Evolutionary conservation across 2,329 filamentous ascomycete genomes (phyloP), one percentile per base, ranked within the genome.

Genomic region (Endoconidiophora laricicola): DNA sequence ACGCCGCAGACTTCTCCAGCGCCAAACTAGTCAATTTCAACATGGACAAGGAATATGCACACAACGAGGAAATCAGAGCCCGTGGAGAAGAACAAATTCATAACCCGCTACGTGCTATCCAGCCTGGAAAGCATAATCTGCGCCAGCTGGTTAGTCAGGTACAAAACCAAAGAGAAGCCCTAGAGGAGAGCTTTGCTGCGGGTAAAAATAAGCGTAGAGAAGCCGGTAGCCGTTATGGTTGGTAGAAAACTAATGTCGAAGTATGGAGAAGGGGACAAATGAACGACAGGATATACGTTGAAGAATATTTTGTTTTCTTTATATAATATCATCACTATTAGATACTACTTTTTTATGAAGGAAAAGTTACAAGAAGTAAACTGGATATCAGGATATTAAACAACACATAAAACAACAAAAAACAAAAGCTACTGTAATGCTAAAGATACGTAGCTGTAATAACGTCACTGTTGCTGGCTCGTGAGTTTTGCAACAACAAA

Each of bases 161-260:
- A 23, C 78, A 78, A 57, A 84, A 73, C 55, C 87, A 96, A 65
- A 79, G 80, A 60, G 86, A 94, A 9, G 87, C 86, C 2, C 67
- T 95, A 56, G 87, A 95, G 65, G 90, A 96, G 60, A 88, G 85
- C 61, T 95, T 94, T 68, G 86, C 86, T 18, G 71, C 80, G 57
- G 85, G 86, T 4, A 80, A 76, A 66, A 76, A 74, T 58, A 91
- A 88, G 60, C 80, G 85, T 63, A 81, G 77, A 58, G 87, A 94
- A 62, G 86, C 86, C 18, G 84, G 83, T 3, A 79, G 76, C 52
- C 78, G 77, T 58, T 95, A 95, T 66, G 88, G 88, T 4, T 95
- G 86, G 85, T 68, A 64, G 56, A 26, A 2, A 26, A 2, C 18
- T 24, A 14, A 23, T 20, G 42, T 18, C 16, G 12, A 10, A 33